These are phyloP conservation scores for Trichophyton mentagrophytes DNA, from an alignment of 2,329 filamentous ascomycete genomes.

Conservation along the genomic window DNA sequence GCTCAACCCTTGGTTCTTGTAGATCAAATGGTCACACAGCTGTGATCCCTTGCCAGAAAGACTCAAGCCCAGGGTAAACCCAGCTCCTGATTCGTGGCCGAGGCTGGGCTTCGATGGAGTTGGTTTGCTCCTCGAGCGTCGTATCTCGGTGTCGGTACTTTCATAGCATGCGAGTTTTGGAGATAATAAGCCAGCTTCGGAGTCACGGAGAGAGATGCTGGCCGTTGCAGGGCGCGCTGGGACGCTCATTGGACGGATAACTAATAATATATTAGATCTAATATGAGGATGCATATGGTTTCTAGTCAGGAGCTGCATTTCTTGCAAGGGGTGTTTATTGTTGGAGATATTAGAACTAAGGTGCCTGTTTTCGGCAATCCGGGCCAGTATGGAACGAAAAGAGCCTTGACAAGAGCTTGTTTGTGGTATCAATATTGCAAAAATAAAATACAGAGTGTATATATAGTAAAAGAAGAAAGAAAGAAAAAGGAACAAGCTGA, in stretches of 20 bases:
- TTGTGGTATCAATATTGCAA: background rate
- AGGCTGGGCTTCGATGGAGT: background rate
- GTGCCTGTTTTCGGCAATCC: background rate
- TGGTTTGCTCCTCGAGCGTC: background rate
- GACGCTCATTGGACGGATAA: background rate
- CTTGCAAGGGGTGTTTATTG: too few relatives aligned
- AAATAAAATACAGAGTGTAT: background rate
- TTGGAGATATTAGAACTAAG: background rate
- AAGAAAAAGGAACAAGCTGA: background rate
- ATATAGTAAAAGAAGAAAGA: background rate
- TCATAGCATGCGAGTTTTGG: background rate
- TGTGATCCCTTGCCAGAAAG: background rate
- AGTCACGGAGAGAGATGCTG: background rate
- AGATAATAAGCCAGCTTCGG: background rate
- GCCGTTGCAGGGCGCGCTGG: background rate
- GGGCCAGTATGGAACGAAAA: background rate
- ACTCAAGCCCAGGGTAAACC: background rate
- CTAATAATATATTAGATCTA: background rate
- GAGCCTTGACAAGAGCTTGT: background rate
- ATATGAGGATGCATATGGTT: background rate
- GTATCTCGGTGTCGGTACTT: background rate
- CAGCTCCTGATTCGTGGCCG: background rate
- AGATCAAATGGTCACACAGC: background rate
- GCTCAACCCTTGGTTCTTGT: background rate
- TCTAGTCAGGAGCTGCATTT: too few relatives aligned